These are phyloP conservation scores for Sungouiozyma intestinalis DNA, from an alignment of 805 yeast genomes.

Conservation along the genomic window DNA sequence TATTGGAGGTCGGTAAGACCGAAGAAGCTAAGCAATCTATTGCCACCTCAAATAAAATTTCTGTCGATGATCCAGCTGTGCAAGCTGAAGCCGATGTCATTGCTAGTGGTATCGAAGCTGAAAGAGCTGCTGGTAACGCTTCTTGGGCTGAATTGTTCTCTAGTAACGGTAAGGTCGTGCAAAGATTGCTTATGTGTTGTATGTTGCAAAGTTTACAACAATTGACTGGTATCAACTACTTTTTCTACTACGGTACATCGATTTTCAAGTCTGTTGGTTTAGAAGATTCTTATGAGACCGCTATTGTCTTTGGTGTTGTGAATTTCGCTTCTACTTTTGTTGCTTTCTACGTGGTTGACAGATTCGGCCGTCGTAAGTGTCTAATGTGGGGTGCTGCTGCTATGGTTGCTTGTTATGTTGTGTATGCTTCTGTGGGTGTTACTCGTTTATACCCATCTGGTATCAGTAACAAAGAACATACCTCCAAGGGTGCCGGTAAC, in stretches of 20 bases:
- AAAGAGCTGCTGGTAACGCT: slow-evolving; percentile 52
- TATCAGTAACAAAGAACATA: slow-evolving; percentile 25
- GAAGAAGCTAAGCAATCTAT: slow-evolving; percentile 56
- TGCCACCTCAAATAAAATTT: slow-evolving; percentile 48
- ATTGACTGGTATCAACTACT: slow-evolving; percentile 56
- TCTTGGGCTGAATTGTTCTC: slow-evolving; percentile 56
- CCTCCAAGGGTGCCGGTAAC: slow-evolving; percentile 49
- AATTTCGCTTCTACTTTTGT: slow-evolving; percentile 50
- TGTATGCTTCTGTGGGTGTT: slow-evolving; percentile 56
- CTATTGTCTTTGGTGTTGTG: slow-evolving; percentile 49
- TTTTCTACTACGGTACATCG: slow-evolving; percentile 59
- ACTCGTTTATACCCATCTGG: slow-evolving; percentile 35
- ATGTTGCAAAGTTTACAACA: slow-evolving; percentile 56
- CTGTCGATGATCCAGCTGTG: slow-evolving; percentile 44
- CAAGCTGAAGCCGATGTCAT: slow-evolving; percentile 47
- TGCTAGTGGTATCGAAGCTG: slow-evolving; percentile 51
- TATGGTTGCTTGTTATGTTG: slow-evolving; percentile 36
- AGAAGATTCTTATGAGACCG: slow-evolving; percentile 47
- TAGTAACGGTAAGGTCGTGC: slow-evolving; percentile 53
- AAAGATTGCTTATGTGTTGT: slow-evolving; percentile 40
- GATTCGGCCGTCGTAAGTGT: slow-evolving; percentile 42
- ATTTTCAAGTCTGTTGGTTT: slow-evolving; percentile 54
- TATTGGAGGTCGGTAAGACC: slow-evolving; percentile 42
- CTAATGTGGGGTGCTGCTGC: slow-evolving; percentile 40
- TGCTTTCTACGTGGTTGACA: slow-evolving; percentile 43